Evolutionary conservation across 169 alveolate genomes (phyloP), one percentile per base, ranked within the genome.

Genomic region (Neospora caninum): DNA sequence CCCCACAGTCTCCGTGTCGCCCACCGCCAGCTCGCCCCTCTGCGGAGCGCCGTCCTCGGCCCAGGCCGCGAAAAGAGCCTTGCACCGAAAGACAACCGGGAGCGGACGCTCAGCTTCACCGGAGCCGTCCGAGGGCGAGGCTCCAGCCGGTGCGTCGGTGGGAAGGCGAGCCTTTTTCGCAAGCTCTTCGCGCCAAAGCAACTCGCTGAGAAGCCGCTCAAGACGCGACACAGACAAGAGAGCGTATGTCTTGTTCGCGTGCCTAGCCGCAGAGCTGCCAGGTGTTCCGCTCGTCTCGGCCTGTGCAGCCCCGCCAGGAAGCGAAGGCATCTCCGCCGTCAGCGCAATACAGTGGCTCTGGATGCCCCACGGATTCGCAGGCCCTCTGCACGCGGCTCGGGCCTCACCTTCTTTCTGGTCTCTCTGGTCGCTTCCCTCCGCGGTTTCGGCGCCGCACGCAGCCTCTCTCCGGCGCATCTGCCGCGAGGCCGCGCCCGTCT

Each of bases 31-130:
- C 92, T 58, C 53, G 36, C 34, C n/a, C 92, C 45, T 42, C 70
- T n/a, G n/a, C n/a, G n/a, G n/a, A n/a, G 42, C 41, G 80, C 36
- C 43, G 31, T 53, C 38, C 49, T 88, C 93, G 10, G 10, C 16
- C 93, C 93, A 88, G 2, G 93, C 93, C 31, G 41, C 78, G 58
- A 88, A 88, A 18, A 88, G 64, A 6, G 78, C 93, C 36, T 88
- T 88, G 45, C 93, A 88, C 84, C 93, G 93, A 36, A 25, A 88
- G 64, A 88, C 64, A 4, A 41, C 69, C 2, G 67, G 29, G 29
- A 16, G 41, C 86, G 42, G 86, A 22, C 34, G 43, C 29, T 34
- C 86, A n/a, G 39, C 41, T 27, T 13, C 86, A n/a, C 41, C 86
- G 18, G 18, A 16, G 22, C 38, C 86, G 29, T n/a, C n/a, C n/a